Conservation (phyloP, 2,329 filamentous ascomycete genomes). For the Lasiodiplodia gonubiensis region DNA sequence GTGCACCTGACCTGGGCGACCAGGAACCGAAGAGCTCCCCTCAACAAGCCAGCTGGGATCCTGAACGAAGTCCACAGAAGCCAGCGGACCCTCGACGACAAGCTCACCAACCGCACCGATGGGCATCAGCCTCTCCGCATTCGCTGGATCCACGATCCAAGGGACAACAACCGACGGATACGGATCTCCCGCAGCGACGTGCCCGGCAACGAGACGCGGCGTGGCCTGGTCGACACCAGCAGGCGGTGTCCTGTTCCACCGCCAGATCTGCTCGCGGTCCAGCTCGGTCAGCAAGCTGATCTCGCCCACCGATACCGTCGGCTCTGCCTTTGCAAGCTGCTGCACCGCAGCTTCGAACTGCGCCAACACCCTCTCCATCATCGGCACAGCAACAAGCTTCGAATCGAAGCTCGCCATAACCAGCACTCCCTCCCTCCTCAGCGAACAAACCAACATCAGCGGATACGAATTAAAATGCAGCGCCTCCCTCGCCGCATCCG, state of each 20-base stretch:
- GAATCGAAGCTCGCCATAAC: conserved; percentile 71
- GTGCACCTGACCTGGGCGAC: conserved; percentile 34
- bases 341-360: conserved; percentile 60
- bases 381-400: conserved; percentile 58
- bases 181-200: conserved; percentile 39
- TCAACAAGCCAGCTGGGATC: conserved; percentile 43
- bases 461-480: conserved; percentile 64
- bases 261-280: conserved; percentile 52
- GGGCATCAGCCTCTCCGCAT: conserved; percentile 46
- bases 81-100: conserved; percentile 49
- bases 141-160: conserved; percentile 43
- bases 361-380: conserved; percentile 60
- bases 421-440: conserved; percentile 61
- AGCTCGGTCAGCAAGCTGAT: conserved; percentile 46
- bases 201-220: conserved; percentile 32
- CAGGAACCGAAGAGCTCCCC: conserved; percentile 36
- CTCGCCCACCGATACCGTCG: conserved; percentile 36
- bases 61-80: conserved; percentile 38
- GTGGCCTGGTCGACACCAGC: conserved; percentile 38
- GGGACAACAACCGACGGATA: conserved; percentile 11
- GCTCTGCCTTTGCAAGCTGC: conserved; percentile 47
- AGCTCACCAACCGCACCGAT: conserved; percentile 49
- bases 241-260: conserved; percentile 43
- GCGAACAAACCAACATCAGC: conserved; percentile 69
- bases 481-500: conserved; percentile 64